phyloP scores from a whole-genome alignment of 2,329 filamentous ascomycete genomes.

The Byssochlamys sp. region DNA sequence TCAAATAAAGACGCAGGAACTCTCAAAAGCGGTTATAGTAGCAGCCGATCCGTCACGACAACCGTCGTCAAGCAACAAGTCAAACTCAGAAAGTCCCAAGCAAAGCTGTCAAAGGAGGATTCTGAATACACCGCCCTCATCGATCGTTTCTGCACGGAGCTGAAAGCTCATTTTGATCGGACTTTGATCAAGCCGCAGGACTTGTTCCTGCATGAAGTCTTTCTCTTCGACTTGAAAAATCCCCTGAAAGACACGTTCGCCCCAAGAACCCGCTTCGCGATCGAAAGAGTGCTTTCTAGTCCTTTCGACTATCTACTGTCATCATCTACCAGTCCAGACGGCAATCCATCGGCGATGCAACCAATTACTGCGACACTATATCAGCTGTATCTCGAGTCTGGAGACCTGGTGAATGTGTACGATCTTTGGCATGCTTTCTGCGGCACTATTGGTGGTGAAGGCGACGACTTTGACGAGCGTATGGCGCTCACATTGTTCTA shows the following conservation, averaged over 20 bases:
- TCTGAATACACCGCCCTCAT: slow-evolving; percentile 47
- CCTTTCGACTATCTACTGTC: slow-evolving; percentile 55
- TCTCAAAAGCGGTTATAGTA: slow-evolving; percentile 66
- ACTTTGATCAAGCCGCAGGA: slow-evolving; percentile 41
- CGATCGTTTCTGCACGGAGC: slow-evolving; percentile 35
- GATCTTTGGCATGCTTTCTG: slow-evolving; percentile 55
- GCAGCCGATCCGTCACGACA: slow-evolving; percentile 48
- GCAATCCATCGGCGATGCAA: slow-evolving; percentile 41
- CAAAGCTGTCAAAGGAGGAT: slow-evolving; percentile 45
- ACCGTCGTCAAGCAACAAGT: slow-evolving; percentile 53
- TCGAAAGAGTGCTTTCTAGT: slow-evolving; percentile 50
- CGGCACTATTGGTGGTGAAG: slow-evolving; percentile 38
- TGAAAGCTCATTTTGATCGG: slow-evolving; percentile 38
- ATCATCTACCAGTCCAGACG: slow-evolving; percentile 25
- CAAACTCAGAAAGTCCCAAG: slow-evolving; percentile 48
- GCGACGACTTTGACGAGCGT: slow-evolving; percentile 21
- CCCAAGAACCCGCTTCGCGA: slow-evolving; percentile 47
- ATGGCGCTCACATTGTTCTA: slow-evolving; percentile 66
- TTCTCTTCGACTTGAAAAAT: slow-evolving; percentile 49
- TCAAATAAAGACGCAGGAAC: slow-evolving; percentile 39
- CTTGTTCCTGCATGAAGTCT: slow-evolving; percentile 47
- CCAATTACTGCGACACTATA: slow-evolving; percentile 53
- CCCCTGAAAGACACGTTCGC: slow-evolving; percentile 50
- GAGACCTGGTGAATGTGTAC: slow-evolving; percentile 49
- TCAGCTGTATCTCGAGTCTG: slow-evolving; percentile 55